Evolutionary conservation across 2,329 filamentous ascomycete genomes (phyloP), one percentile per base, ranked within the genome.

Genomic region (Verticillium longisporum): DNA sequence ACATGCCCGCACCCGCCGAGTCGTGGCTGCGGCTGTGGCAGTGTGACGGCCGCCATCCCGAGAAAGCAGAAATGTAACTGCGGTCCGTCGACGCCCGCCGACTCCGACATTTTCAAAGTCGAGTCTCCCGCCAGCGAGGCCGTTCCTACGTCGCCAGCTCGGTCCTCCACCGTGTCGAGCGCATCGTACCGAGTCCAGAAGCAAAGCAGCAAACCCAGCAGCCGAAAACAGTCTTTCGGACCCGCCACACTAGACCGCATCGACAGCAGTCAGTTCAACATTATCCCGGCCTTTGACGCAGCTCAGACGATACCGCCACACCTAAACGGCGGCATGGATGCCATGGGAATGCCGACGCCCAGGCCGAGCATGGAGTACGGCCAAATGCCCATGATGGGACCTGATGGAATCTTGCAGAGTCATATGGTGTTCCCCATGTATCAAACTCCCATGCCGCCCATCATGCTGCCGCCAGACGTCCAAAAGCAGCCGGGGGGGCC

Each of bases 1-100:
- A 82, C 83, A 60, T 91, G 88, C 68, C 87, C 88, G 60, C 88
- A 90, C 67, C 82, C 85, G 6, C 78, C 81, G 34, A 84, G 84
- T 58, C 82, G 82, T 50, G 73, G 75, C n/a, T 90, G 87, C 71
- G 80, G 79, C 37, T 89, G 85, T 70, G 80, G 81, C 54, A 81
- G 82, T 62, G 80, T 90, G n/a, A 88, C 87, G 15, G 85, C 84
- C 37, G 85, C 85, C 7, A 84, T 88, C 61, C 84, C 85, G 1
- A 80, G 80, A 65, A 82, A 82, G 64, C 80, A 84, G 62, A 80
- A 80, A 60, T 88, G 85, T 60, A 73, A 73, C 45, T 88, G 85
- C 66, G 78, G 80, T 6, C 69, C 71, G 59, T 64, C 55, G 62
- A 63, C 57, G 36, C 62, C 57, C 11, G 54, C 62, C 14, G 53